These are phyloP conservation scores for Inonotus hispidus DNA, from an alignment of 1,284 basidiomycete genomes.

Conservation along the genomic window DNA sequence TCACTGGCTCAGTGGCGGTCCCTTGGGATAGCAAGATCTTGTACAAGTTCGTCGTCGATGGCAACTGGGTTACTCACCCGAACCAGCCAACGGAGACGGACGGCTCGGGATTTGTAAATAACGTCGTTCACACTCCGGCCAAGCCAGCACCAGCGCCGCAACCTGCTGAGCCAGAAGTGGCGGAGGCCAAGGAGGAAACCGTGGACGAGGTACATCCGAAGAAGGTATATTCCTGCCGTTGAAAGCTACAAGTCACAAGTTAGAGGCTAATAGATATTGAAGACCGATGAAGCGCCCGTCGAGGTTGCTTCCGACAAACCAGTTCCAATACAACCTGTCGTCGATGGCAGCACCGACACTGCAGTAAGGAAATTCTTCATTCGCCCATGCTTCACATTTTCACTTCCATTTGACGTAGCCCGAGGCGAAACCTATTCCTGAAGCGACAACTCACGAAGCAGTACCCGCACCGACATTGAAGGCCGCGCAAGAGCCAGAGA, in stretches of 20 bases:
- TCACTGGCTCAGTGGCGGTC: constrained; percentile 48
- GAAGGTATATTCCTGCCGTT: neutral
- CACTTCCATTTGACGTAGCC: neutral
- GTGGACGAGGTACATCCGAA: neutral
- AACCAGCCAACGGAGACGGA: constrained; percentile 60
- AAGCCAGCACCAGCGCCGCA: constrained; percentile 31
- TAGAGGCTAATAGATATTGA: neutral
- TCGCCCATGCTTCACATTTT: neutral
- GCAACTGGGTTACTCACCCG: constrained; percentile 53
- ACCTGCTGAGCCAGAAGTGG: neutral
- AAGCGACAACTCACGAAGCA: constrained; percentile 15
- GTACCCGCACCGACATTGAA: neutral
- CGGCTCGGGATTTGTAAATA: constrained; percentile 62
- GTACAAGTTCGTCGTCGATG: constrained; percentile 81
- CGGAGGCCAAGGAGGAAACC: neutral
- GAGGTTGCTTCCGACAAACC: constrained; percentile 29
- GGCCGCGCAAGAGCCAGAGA: constrained; percentile 10
- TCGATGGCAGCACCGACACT: constrained; percentile 30
- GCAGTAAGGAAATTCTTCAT: constrained; percentile 21
- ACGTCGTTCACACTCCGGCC: constrained; percentile 58
- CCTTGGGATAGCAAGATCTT: constrained; percentile 60
- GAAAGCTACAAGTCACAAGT: neutral
- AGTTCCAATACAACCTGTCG: constrained; percentile 34
- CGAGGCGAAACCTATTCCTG: constrained; percentile 1
- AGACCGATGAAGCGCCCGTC: neutral